Percentiles rank a stretch among this genome's conserved stretches.
Conservation (phyloP, 306 rosid species). For the Vigna trinervia region DNA sequence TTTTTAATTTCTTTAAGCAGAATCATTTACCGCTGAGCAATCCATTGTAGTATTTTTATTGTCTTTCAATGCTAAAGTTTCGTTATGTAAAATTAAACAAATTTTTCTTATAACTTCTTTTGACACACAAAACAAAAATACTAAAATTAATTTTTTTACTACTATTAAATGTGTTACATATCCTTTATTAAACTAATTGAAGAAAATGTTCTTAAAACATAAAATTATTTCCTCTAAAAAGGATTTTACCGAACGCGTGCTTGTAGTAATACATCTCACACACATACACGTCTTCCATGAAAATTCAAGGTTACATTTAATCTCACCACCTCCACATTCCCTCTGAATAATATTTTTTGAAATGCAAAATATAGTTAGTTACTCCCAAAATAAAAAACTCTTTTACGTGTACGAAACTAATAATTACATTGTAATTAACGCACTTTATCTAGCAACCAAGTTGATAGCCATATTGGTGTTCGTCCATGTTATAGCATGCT, state of each 20-base stretch:
- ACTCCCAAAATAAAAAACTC: background rate
- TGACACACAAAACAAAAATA: background rate
- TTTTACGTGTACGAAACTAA: background rate
- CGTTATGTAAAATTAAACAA: background rate
- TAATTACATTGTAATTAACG: background rate
- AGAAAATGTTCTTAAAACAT: too few species aligned
- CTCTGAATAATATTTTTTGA: too few species aligned
- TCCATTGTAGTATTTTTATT: constrained; percentile 11
- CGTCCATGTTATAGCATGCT: background rate
- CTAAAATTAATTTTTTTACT: background rate
- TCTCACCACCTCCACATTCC: background rate
- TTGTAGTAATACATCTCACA: too few species aligned
- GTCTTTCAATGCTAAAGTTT: constrained; percentile 10
- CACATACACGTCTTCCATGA: too few species aligned
- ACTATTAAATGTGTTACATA: background rate
- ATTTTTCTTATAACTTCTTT: too few species aligned
- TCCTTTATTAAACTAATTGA: background rate
- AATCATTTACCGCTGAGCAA: constrained; percentile 18
- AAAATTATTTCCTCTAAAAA: too few species aligned
- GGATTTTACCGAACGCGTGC: too few species aligned
- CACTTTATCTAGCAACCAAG: background rate
- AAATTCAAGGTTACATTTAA: background rate
- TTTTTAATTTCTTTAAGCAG: constrained; percentile 18
- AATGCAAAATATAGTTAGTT: background rate
- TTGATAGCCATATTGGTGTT: background rate